Evolutionary conservation across 305 asterid species (phyloP), one percentile per base, ranked within the genome.

Genomic region (Vinca major): DNA sequence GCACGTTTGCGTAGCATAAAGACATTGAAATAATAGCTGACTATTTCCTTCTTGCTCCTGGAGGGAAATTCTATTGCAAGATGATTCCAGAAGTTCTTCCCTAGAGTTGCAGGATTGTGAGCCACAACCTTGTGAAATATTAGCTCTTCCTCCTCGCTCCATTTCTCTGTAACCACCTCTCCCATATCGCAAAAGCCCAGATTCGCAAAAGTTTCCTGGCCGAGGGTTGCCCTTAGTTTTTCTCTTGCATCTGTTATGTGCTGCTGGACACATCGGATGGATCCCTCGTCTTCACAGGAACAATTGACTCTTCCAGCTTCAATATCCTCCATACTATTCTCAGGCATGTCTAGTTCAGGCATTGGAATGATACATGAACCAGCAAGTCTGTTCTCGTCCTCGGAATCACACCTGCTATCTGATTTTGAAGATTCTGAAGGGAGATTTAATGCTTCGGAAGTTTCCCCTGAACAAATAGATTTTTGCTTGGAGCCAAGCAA

Each of bases 141-240:
- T n/a, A 73, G 78, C 69, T 88, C 89, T 8, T 88, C 96, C 13
- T 81, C 88, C 33, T 78, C 81, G 68, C 83, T 85, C 98, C 98
- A 92, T 66, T 70, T 78, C 67, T 70, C 73, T 1, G 89, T 84
- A 71, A 86, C 86, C 48, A 71, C 87, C 74, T 85, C 96, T 33
- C 98, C 98, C 89, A 83, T 86, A 43, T 77, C 82, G 63, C 66
- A 62, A 48, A 92, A 84, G n/a, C 96, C 97, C 79, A 92, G 75
- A 71, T 79, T 83, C 45, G 48, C 12, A 55, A 89, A 86, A 63
- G 60, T 74, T 65, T 82, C 77, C 10, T 72, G 60, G 39, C 95
- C 86, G 55, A 92, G 71, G 14, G 74, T 63, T 71, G 72, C 76
- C 57, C 72, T 71, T 20, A 89, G 77, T 19, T 75, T 85, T 71